A percentile compares a stretch with the other conserved stretches of the same genome.
Conservation (phyloP, 1,139 yeast species). For the Kodamaea sp. region DNA sequence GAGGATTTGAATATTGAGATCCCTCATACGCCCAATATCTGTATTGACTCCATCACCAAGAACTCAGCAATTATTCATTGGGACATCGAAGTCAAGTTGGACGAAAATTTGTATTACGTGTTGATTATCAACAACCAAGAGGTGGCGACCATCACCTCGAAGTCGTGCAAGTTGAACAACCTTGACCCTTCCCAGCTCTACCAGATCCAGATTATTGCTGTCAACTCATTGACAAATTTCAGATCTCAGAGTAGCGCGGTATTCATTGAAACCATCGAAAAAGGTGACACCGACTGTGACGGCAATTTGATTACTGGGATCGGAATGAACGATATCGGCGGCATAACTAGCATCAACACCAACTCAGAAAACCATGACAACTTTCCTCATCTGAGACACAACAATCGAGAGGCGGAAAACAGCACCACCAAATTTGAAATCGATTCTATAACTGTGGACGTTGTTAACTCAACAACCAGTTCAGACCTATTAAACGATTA, state of each 20-base stretch:
- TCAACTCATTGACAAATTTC: constrained; percentile 39
- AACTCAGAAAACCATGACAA: not conserved
- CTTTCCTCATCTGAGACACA: no score
- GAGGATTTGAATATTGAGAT: constrained; percentile 42
- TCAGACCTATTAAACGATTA: constrained; percentile 23
- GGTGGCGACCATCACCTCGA: constrained; percentile 39
- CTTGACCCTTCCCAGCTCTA: constrained; percentile 31
- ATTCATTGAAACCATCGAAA: constrained; percentile 19
- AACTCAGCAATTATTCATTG: constrained; percentile 42
- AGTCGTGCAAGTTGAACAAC: constrained; percentile 40
- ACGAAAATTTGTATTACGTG: constrained; percentile 38
- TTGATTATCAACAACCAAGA: constrained; percentile 39
- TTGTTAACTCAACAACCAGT: constrained; percentile 9
- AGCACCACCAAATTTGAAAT: constrained; percentile 5
- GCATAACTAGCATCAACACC: not conserved
- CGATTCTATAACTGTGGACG: constrained; percentile 12
- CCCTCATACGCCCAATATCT: constrained; percentile 43
- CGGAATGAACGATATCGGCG: constrained; percentile 5
- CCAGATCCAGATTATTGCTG: constrained; percentile 42
- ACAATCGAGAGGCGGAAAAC: not conserved
- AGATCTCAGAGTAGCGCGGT: constrained; percentile 38
- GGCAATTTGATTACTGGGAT: constrained; percentile 1
- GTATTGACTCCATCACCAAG: constrained; percentile 38
- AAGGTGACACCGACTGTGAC: constrained; percentile 3
- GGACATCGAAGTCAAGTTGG: constrained; percentile 37